Conservation (phyloP, 1,284 basidiomycete genomes). For the Pseudozyma thailandica region DNA sequence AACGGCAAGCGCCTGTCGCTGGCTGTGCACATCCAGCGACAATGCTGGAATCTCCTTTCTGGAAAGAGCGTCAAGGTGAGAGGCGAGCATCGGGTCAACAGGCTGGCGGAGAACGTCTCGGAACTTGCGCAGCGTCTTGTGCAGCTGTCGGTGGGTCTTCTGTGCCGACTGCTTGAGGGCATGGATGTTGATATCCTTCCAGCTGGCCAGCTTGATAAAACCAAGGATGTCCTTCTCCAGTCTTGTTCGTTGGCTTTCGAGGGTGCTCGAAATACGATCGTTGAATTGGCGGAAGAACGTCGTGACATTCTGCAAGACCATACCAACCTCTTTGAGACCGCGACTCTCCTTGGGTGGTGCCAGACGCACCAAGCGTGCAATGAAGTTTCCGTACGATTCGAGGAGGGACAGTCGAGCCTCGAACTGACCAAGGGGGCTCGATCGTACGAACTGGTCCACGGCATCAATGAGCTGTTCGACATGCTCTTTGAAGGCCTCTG, state of each 20-base stretch:
- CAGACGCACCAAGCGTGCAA: conserved; percentile 36
- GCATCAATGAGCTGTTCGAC: conserved; percentile 79
- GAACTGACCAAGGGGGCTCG: conserved; percentile 87
- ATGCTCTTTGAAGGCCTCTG: conserved; percentile 72
- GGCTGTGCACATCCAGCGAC: conserved; percentile 17
- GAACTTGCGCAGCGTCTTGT: conserved; percentile 91
- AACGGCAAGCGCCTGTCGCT: conserved; percentile 4
- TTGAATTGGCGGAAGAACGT: conserved; percentile 78
- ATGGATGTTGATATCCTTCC: conserved; percentile 97
- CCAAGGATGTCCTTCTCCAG: conserved; percentile 85
- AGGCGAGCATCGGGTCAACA: conserved; percentile 66
- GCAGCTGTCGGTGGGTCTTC: conserved; percentile 88
- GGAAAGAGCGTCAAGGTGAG: conserved; percentile 41
- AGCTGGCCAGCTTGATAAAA: conserved; percentile 94
- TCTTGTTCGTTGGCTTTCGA: conserved; percentile 74
- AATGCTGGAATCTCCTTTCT: conserved; percentile 46
- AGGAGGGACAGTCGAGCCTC: conserved; percentile 78
- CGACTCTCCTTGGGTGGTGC: conserved; percentile 40
- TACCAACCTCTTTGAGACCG: conserved; percentile 62
- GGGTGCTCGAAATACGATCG: conserved; percentile 71
- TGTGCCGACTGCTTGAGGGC: conserved; percentile 92
- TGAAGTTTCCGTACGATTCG: conserved; percentile 73
- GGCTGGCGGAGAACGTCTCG: conserved; percentile 86
- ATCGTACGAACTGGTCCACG: conserved; percentile 81
- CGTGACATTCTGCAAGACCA: conserved; percentile 78